Conservation (phyloP, 306 rosid species). For the Rosa chinensis region DNA sequence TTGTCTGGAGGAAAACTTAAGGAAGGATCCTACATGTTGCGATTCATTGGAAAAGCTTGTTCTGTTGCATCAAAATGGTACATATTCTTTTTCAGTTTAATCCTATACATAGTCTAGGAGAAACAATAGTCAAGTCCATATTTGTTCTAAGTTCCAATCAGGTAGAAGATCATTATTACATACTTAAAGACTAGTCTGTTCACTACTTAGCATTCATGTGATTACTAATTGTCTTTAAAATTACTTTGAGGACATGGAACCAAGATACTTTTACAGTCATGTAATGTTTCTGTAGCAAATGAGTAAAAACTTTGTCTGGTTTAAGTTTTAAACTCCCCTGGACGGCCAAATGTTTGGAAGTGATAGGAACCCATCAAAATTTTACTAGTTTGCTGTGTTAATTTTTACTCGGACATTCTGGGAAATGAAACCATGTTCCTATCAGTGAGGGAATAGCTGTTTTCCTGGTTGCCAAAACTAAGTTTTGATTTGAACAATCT, state of each 20-base stretch:
- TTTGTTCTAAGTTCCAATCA: constrained; percentile 1
- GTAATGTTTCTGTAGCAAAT: not conserved
- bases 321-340: not conserved
- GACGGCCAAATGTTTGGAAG: not conserved
- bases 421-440: not conserved
- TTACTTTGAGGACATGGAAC: constrained; percentile 4
- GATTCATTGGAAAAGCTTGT: constrained; percentile 71
- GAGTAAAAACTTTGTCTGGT: not conserved
- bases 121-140: not conserved
- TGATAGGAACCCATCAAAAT: not conserved
- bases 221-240: not conserved
- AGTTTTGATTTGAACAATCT: not conserved
- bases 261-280: not conserved
- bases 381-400: not conserved
- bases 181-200: not conserved
- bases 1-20: constrained; percentile 59
- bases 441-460: not conserved
- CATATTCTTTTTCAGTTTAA: constrained; percentile 15
- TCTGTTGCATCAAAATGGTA: constrained; percentile 69
- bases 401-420: not conserved
- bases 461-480: not conserved
- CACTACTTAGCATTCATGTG: not conserved
- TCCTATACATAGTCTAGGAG: constrained; percentile 3
- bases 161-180: not conserved
- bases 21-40: constrained; percentile 71